Base-by-base conservation (phyloP, 345 rosid species). In the Ceriops decandra region DNA sequence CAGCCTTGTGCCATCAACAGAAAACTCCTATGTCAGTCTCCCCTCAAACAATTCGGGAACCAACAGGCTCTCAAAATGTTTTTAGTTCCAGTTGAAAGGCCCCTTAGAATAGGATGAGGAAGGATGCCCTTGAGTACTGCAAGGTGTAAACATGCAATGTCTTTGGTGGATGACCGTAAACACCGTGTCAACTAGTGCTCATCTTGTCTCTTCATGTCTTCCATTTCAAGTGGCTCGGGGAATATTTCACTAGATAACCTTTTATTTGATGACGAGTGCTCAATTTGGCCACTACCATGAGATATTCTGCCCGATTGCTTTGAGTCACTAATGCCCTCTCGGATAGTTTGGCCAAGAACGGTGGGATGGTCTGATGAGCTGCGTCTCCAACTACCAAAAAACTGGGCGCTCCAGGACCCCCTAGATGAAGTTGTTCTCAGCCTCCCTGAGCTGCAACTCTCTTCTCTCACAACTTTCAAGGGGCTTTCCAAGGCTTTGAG, bases 361-460 rank as follows among this genome's bases (percentile, higher is more conserved):
- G 52, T 1, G 19, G 73, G 49, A 5, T 63, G 38, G 32, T 95
- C 98, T 0, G 86, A 86, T n/a, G 93, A 77, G 58, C 88, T 89
- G 56, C 84, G 97, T n/a, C 93, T 86, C 99, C 98, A 92, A 71
- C 98, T 95, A 36, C 99, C 92, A n/a, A 95, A 92, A 33, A 95
- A 69, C 16, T 98, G 84, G 28, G 96, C 88, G 30, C 85, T 92
- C 99, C 99, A 95, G 0, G 97, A 95, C 22, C 97, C 86, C 72
- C 92, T 79, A 0, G 99, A 91, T 6, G 99, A 92, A 66, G 89
- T 86, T 67, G 98, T 70, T 74, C 98, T 86, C 36, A 95, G 82
- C 84, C 93, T 68, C 24, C 85, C 89, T 7, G 97, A 88, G 62
- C 86, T 78, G 0, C 86, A 68, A 38, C 68, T 81, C 27, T 95